Base-by-base conservation (phyloP, 768 basidiomycete genomes). In the Pholiota conissans region DNA sequence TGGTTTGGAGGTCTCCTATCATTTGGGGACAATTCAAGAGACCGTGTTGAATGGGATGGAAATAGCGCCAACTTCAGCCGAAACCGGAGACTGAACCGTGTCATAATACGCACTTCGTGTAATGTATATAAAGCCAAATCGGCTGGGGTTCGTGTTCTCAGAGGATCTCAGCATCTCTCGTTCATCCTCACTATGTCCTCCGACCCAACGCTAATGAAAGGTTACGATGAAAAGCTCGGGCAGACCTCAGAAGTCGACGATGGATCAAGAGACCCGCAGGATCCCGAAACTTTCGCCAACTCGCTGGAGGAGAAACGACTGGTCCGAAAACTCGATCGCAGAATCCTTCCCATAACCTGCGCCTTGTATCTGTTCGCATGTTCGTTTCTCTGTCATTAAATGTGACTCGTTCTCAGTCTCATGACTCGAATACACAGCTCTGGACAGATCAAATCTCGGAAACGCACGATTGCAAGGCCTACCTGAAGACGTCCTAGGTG, bases 361-460 rank as follows among this genome's bases (percentile, higher is more conserved):
- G 63, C 89, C n/a, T 78, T 91, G 39, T 91, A 91, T 62, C 76
- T 91, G 26, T 90, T 87, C 68, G 87, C 89, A 28, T 91, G 89
- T 88, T 56, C 69, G 86, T 80, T 46, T 39, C 7, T 37, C 49
- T 49, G 30, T 32, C 16, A 56, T 50, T 14, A 8, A 30, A 16
- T 39, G 1, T 35, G 14, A 18, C 53, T 34, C 40, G 37, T 54
- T 29, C 46, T 20, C 8, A 22, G 22, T 29, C 18, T 52, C n/a
- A 32, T 52, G 16, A 24, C 40, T 0, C 22, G 3, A 28, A 20
- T 57, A 53, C 55, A 11, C 59, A 82, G 81, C 85, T 67, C 76
- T 93, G 49, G 91, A 93, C 69, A 82, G 91, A 53, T 85, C 87
- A 0, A 91, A 91, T 66, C 66, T 91, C 39, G 91, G 90, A 14